A percentile compares a stretch with the other conserved stretches of the same genome.
Conservation (phyloP, 1,284 basidiomycete species). For the Trichosporon sp. region DNA sequence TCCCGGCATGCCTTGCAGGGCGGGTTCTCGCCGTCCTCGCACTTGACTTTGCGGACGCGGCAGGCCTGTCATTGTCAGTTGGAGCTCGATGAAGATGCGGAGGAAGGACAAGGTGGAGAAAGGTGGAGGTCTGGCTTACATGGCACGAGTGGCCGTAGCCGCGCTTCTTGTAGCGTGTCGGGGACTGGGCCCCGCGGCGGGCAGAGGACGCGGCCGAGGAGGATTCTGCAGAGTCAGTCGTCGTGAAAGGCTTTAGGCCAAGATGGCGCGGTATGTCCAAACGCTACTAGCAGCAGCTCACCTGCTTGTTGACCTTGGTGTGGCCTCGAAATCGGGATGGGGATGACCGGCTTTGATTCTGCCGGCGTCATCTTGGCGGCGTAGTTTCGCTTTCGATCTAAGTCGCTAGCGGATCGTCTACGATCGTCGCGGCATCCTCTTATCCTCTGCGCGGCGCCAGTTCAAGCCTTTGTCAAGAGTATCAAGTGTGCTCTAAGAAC, state of each 20-base stretch:
- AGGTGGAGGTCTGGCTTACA: constrained; percentile 23
- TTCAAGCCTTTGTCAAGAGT: too few relatives aligned
- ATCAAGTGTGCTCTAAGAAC: not conserved
- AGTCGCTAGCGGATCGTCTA: not conserved
- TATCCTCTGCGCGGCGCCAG: not conserved
- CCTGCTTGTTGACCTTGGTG: constrained; percentile 1
- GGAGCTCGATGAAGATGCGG: not conserved
- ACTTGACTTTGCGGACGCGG: constrained; percentile 36
- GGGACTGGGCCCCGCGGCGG: not conserved
- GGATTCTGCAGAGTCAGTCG: constrained; percentile 13
- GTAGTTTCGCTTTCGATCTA: not conserved
- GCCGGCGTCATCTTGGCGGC: constrained; percentile 3
- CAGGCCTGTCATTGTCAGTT: constrained; percentile 29
- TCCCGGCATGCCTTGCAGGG: constrained; percentile 36
- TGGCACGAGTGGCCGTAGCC: constrained; percentile 35
- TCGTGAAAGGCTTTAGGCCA: not conserved
- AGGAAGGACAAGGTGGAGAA: not conserved
- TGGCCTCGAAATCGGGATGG: constrained; percentile 2
- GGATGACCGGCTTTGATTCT: constrained; percentile 18
- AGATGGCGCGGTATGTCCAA: not conserved
- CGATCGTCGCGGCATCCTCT: constrained; percentile 9
- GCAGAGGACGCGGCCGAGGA: not conserved
- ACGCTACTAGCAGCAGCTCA: not conserved
- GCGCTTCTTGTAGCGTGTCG: constrained; percentile 33
- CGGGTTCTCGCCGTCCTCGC: constrained; percentile 34